These are phyloP conservation scores for Kalaharituber pfeilii DNA, from an alignment of 2,329 filamentous ascomycete species.

Conservation along the genomic window DNA sequence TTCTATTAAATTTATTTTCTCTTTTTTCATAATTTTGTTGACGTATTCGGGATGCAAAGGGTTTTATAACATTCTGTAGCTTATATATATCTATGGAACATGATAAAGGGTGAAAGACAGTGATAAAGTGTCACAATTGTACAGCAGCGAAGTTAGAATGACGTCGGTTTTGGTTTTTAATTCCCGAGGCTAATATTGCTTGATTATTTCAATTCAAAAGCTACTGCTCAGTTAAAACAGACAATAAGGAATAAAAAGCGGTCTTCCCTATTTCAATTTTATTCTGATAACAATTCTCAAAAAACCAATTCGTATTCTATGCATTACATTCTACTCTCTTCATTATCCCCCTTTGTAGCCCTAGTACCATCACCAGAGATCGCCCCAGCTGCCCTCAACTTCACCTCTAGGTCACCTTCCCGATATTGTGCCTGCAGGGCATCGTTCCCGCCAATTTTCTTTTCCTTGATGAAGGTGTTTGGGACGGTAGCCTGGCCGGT, in stretches of 20 bases:
- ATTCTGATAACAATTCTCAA: background rate
- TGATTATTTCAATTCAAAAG: background rate
- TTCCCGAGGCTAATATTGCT: no score
- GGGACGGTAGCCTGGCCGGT: conserved; percentile 77
- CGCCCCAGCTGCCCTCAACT: conserved; percentile 49
- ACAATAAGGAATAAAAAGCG: background rate
- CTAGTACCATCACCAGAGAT: conserved; percentile 27
- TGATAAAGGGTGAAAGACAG: no score
- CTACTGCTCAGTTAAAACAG: background rate
- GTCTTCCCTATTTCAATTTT: background rate
- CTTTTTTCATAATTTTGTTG: no score
- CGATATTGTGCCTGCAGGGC: conserved; percentile 49
- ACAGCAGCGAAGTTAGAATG: no score
- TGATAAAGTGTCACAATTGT: no score
- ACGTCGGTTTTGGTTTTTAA: no score
- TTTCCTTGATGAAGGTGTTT: conserved; percentile 78
- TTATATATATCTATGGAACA: no score
- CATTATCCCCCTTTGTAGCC: background rate
- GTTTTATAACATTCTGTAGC: no score
- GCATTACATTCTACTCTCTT: background rate
- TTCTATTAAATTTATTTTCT: no score
- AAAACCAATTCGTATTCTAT: background rate
- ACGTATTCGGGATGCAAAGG: no score
- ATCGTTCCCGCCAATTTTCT: conserved; percentile 95
- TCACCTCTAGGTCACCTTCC: conserved; percentile 43